Percentiles rank a stretch among this genome's conserved stretches.
phyloP scores from a whole-genome alignment of 2,329 filamentous ascomycete genomes.

The Claviceps africana region DNA sequence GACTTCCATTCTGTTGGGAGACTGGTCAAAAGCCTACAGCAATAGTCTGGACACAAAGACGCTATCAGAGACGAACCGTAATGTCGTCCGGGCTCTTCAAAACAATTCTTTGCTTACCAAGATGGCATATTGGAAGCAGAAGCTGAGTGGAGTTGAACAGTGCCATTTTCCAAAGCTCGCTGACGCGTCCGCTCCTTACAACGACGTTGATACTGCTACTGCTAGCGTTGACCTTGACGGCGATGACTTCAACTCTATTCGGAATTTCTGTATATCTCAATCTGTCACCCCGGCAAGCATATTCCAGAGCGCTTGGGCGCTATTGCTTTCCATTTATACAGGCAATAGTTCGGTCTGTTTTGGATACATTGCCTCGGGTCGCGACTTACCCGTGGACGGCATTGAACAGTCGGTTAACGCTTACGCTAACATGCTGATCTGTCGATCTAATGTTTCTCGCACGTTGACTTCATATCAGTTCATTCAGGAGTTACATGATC shows the following conservation, averaged over 20 bases:
- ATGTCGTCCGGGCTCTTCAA: conserved; percentile 3
- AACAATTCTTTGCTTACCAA: background rate
- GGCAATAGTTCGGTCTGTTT: conserved; percentile 1
- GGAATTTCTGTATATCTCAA: conserved; percentile 22
- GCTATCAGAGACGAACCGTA: background rate
- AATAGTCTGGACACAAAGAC: background rate
- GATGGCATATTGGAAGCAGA: conserved; percentile 7
- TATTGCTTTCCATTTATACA: conserved; percentile 5
- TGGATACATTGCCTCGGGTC: conserved; percentile 2
- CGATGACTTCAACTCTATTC: conserved; percentile 1
- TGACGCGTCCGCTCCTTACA: background rate
- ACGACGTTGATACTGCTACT: background rate
- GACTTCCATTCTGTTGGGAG: conserved; percentile 6
- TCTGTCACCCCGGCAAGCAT: conserved; percentile 11
- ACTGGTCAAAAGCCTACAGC: conserved; percentile 3
- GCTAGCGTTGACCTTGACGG: background rate
- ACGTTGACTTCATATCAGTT: conserved; percentile 24
- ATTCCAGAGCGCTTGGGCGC: conserved; percentile 7
- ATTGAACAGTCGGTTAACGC: conserved; percentile 4
- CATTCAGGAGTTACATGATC: conserved; percentile 21
- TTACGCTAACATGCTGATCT: conserved; percentile 3
- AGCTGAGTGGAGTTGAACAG: conserved; percentile 4
- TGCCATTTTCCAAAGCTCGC: conserved; percentile 7
- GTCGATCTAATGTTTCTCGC: background rate
- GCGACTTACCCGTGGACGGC: conserved; percentile 1